Conservation (phyloP, 805 yeast species). For the Lipomyces chichibuensis region DNA sequence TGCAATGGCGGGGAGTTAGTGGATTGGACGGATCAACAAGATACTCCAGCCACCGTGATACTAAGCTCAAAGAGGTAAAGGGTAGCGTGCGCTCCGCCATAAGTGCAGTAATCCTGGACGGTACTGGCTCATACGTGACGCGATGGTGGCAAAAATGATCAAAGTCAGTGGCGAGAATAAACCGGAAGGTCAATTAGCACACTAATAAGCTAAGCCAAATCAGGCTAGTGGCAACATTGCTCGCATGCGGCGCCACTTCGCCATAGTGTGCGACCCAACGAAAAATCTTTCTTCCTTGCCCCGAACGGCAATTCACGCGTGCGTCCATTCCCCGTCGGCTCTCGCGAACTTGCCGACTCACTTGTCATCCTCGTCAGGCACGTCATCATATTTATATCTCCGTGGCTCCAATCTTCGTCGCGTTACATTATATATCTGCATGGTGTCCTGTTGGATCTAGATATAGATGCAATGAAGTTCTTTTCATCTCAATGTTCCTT, state of each 20-base stretch:
- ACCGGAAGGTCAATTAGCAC: background rate
- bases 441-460: background rate
- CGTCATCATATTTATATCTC: background rate
- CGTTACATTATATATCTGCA: background rate
- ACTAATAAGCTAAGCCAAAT: background rate
- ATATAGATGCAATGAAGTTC: slow-evolving; percentile 62
- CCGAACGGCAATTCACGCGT: background rate
- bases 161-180: background rate
- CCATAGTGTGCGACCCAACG: background rate
- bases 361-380: background rate
- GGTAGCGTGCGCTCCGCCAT: slow-evolving; percentile 3
- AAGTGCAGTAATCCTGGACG: background rate
- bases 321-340: background rate
- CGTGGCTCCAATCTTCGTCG: background rate
- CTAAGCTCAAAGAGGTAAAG: background rate
- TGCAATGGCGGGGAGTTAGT: background rate
- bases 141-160: background rate
- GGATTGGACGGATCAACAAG: background rate
- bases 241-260: background rate
- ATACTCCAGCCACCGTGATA: background rate
- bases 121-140: background rate
- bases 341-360: background rate
- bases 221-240: background rate
- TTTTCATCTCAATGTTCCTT: slow-evolving; percentile 72
- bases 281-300: background rate